Evolutionary conservation across 2,329 filamentous ascomycete species (phyloP).

Genomic region (Domatiomyces catenatus): DNA sequence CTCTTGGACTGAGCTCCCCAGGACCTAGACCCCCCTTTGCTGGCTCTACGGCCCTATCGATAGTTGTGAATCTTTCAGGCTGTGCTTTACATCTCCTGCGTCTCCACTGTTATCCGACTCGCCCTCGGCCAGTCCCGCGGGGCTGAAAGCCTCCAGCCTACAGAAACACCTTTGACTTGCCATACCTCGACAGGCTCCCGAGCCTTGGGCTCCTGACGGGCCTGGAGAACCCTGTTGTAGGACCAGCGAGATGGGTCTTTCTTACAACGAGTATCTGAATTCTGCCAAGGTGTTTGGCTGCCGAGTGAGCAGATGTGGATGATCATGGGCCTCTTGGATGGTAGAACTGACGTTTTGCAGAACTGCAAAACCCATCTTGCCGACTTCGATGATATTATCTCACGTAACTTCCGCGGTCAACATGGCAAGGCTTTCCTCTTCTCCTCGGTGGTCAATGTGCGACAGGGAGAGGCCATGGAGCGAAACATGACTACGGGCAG

Average conservation of each 20-base stretch:
- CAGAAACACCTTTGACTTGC: not conserved
- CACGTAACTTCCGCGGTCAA: constrained; percentile 94
- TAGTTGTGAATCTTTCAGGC: not conserved
- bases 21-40: not conserved
- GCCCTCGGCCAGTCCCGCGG: not conserved
- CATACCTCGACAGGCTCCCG: not conserved
- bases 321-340: not conserved
- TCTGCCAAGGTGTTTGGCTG: constrained; percentile 80
- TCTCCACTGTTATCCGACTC: not conserved
- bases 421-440: constrained; percentile 98
- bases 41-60: not conserved
- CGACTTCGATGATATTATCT: constrained; percentile 92
- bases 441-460: constrained; percentile 83
- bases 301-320: constrained; percentile 32
- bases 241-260: constrained; percentile 53
- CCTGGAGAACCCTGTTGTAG: not conserved
- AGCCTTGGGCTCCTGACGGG: not conserved
- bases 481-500: constrained; percentile 96
- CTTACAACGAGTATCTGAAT: constrained; percentile 83
- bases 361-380: constrained; percentile 89
- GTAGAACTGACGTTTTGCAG: constrained; percentile 13
- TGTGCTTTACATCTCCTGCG: not conserved
- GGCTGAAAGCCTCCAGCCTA: not conserved
- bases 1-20: not conserved
- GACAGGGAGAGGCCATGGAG: constrained; percentile 65